Evolutionary conservation across 108 stramenopile species (phyloP), one percentile per base, ranked within the genome.

Genomic region (Pseudonitzschia multiseries): DNA sequence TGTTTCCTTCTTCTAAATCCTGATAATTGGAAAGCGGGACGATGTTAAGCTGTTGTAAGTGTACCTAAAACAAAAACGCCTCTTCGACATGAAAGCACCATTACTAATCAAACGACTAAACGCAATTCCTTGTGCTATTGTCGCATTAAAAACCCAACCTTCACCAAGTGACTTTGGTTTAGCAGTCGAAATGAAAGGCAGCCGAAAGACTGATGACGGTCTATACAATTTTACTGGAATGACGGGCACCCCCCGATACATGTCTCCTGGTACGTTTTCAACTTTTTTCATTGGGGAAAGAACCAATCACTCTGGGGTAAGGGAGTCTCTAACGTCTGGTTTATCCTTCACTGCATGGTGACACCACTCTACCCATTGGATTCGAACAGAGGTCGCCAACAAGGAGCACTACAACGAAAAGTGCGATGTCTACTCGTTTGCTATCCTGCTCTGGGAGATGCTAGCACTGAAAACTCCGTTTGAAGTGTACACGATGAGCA

Each of bases 361-460:
- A 14, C 18, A 48, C 4, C 18, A 10, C 18, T 48, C 12, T 48
- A 10, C 12, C 46, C 4, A 48, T 18, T 36, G 27, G 57, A n/a
- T n/a, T 57, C 22, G 22, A 27, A 20, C 87, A 28, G 93, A 94
- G 70, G 87, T 92, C 26, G 80, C 79, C 20, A 65, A 70, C 13
- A 73, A 50, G 6, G 57, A 87, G 54, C 78, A 80, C 14, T 95
- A 95, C 84, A 92, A 89, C 62, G 65, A 70, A 18, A 73, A 68
- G 42, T 89, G 81, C 9, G 94, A 95, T 65, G 80, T 88, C 5
- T 95, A 90, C 73, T 85, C 83, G 41, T 93, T 91, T 73, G 83
- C 85, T 12, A 63, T 95, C 13, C 72, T 95, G 21, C 42, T 90
- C 27, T 93, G 91, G 84, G 78, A 89, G 73, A 86, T 90, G 4